Percentiles rank a stretch among this genome's conserved stretches.
These are phyloP conservation scores for Castanopsis chinensis DNA, from an alignment of 306 rosid species.

Conservation along the genomic window DNA sequence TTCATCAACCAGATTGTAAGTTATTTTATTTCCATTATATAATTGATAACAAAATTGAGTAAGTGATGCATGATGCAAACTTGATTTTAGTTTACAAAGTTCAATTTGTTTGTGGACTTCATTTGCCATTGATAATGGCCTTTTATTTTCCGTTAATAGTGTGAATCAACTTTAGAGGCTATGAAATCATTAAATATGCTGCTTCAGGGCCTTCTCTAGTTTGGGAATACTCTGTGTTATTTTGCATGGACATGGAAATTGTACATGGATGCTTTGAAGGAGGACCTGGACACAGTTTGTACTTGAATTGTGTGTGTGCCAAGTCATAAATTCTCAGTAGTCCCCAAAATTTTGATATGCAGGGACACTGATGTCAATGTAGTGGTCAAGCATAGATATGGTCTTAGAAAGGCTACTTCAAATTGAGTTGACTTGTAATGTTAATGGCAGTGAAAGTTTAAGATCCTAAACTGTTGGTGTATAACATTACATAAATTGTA, in stretches of 20 bases:
- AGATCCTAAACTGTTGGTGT: not conserved
- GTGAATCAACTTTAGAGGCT: not conserved
- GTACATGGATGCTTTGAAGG: not conserved
- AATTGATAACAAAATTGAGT: not conserved
- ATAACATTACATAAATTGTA: not conserved
- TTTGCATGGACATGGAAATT: not conserved
- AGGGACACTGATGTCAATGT: not conserved
- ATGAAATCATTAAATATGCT: not conserved
- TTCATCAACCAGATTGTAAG: constrained; percentile 95
- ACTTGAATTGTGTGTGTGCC: not conserved
- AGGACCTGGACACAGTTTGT: not conserved
- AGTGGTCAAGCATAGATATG: no score
- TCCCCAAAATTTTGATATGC: not conserved
- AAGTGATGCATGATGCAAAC: not conserved
- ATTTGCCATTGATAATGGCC: not conserved
- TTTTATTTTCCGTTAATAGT: not conserved
- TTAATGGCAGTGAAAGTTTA: not conserved
- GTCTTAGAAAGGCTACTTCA: not conserved
- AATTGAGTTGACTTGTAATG: not conserved
- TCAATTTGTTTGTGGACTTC: not conserved
- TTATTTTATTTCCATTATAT: constrained; percentile 1
- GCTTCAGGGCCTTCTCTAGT: not conserved
- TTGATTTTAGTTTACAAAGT: no score
- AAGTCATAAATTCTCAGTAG: no score
- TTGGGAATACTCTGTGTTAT: not conserved